These are phyloP conservation scores for Beauveria asiatica DNA, from an alignment of 2,329 filamentous ascomycete genomes.

Conservation along the genomic window DNA sequence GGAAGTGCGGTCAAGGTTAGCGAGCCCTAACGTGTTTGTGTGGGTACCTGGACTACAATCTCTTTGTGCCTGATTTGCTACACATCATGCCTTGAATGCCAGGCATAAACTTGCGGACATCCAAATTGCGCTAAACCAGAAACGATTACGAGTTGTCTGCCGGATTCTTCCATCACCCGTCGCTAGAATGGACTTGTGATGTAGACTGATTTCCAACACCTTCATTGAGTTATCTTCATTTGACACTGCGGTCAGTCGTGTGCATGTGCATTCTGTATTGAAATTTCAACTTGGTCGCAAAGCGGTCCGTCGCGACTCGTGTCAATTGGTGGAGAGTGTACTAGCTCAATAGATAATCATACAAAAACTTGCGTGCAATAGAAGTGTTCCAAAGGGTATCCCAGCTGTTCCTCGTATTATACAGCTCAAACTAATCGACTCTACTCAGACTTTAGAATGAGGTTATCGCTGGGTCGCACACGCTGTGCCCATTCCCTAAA, in stretches of 20 bases:
- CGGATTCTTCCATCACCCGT: too few relatives aligned
- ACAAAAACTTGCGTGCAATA: constrained; percentile 1
- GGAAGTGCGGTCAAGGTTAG: constrained; percentile 21
- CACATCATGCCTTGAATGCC: not conserved
- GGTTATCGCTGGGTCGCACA: constrained; percentile 50
- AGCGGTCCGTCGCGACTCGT: not conserved
- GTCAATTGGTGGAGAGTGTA: constrained; percentile 10
- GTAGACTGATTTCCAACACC: not conserved
- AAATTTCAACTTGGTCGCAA: not conserved
- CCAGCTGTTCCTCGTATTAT: not conserved
- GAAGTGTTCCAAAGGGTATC: not conserved
- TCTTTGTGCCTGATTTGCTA: not conserved
- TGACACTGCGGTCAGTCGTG: too few relatives aligned
- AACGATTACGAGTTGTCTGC: not conserved
- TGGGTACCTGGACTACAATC: constrained; percentile 12
- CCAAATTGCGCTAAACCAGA: not conserved
- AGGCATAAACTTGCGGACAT: constrained; percentile 8
- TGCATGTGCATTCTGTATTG: not conserved
- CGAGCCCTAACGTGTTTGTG: constrained; percentile 24
- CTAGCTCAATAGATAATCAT: constrained; percentile 1
- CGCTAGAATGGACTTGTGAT: not conserved
- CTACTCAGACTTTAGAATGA: constrained; percentile 48
- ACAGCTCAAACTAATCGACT: constrained; percentile 14
- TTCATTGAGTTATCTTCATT: not conserved
- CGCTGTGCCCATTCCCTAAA: constrained; percentile 59